A percentile compares a stretch with the other conserved stretches of the same genome.
These are phyloP conservation scores for Leccinum cinnamomeum DNA, from an alignment of 1,284 basidiomycete species.

Conservation along the genomic window DNA sequence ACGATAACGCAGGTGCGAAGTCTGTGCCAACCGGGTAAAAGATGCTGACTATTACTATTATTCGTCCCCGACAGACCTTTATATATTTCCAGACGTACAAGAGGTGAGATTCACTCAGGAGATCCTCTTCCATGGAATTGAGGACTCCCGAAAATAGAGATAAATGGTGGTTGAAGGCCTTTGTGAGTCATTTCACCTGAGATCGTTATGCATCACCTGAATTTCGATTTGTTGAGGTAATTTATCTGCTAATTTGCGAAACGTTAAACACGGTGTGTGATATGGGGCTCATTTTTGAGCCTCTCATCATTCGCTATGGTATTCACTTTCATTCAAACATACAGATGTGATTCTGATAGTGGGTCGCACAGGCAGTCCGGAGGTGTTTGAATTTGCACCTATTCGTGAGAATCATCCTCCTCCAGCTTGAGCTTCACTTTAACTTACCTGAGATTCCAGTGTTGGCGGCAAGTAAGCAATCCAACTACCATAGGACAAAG, in stretches of 20 bases:
- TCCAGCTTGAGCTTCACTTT: neutral
- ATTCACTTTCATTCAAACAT: neutral
- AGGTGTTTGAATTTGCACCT: conserved; percentile 6
- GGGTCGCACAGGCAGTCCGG: conserved; percentile 1
- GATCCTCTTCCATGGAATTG: neutral
- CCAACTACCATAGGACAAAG: neutral
- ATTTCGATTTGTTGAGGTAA: conserved; percentile 31
- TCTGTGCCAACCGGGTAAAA: neutral
- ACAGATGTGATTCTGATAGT: neutral
- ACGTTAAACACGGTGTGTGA: conserved; percentile 45
- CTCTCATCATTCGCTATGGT: conserved; percentile 44
- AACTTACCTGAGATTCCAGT: conserved; percentile 23
- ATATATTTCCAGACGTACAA: conserved; percentile 16
- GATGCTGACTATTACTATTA: conserved; percentile 12
- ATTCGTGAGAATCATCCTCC: conserved; percentile 9
- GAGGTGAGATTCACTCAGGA: conserved; percentile 6
- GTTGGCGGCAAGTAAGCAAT: conserved; percentile 36
- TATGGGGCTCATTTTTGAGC: conserved; percentile 47
- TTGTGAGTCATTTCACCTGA: conserved; percentile 34
- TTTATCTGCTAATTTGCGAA: conserved; percentile 44
- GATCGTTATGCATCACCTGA: neutral
- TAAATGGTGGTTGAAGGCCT: conserved; percentile 40
- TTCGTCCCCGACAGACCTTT: conserved; percentile 32
- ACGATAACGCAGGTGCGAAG: conserved; percentile 13
- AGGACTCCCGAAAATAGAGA: conserved; percentile 34